Conservation (phyloP, 805 yeast genomes). For the Yarrowia sp. region DNA sequence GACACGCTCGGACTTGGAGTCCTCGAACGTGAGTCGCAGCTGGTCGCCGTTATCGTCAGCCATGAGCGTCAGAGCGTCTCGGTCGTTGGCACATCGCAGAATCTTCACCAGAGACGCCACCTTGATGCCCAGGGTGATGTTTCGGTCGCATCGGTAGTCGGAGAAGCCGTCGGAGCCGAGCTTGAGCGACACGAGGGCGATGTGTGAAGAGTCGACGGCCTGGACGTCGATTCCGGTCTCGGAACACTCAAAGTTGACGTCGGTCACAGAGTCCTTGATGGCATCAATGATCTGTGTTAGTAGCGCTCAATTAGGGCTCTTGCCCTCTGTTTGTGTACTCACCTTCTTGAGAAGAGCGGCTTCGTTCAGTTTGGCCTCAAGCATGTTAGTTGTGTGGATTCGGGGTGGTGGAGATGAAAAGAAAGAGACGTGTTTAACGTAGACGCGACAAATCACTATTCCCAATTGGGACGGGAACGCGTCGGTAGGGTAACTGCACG, state of each 20-base stretch:
- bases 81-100: slow-evolving; percentile 85
- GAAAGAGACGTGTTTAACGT: slow-evolving; percentile 14
- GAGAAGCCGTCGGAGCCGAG: slow-evolving; percentile 86
- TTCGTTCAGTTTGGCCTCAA: slow-evolving; percentile 95
- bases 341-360: slow-evolving; percentile 85
- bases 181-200: slow-evolving; percentile 79
- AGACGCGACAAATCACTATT: slow-evolving; percentile 23
- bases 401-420: neutral
- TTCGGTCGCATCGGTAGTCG: slow-evolving; percentile 93
- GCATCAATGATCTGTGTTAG: slow-evolving; percentile 70
- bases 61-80: slow-evolving; percentile 80
- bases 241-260: slow-evolving; percentile 96
- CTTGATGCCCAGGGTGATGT: slow-evolving; percentile 87
- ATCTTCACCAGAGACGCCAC: slow-evolving; percentile 83
- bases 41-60: slow-evolving; percentile 87
- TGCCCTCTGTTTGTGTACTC: too few relatives aligned
- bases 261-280: slow-evolving; percentile 88
- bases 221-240: slow-evolving; percentile 92
- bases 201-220: slow-evolving; percentile 97
- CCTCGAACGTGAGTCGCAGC: slow-evolving; percentile 82
- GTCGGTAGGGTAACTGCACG: slow-evolving; percentile 25
- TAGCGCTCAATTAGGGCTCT: too few relatives aligned
- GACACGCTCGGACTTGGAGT: slow-evolving; percentile 82
- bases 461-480: slow-evolving; percentile 21
- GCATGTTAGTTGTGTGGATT: slow-evolving; percentile 46